Conservation (phyloP, 2,329 filamentous ascomycete species). For the Botryotinia calthae region DNA sequence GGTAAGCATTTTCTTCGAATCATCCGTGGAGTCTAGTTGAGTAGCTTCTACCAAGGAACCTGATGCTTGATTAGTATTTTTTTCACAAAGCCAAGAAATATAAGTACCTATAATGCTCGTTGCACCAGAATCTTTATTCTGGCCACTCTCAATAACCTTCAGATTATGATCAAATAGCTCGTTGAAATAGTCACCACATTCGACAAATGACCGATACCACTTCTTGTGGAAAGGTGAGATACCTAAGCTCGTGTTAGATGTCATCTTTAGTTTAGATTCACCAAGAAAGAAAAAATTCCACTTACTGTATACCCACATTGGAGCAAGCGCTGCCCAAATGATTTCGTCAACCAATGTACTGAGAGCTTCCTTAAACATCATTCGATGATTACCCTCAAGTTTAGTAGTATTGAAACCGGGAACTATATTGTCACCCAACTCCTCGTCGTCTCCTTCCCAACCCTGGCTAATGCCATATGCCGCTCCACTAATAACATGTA, state of each 20-base stretch:
- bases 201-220: neutral
- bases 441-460: slow-evolving; percentile 55
- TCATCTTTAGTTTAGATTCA: neutral
- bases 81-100: slow-evolving; percentile 51
- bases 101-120: slow-evolving; percentile 23
- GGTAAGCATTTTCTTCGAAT: slow-evolving; percentile 40
- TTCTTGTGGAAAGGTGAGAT: neutral
- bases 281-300: neutral
- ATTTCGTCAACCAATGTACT: neutral
- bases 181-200: neutral
- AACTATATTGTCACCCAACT: slow-evolving; percentile 40
- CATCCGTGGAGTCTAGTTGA: slow-evolving; percentile 47
- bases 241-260: neutral
- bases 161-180: neutral
- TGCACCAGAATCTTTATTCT: slow-evolving; percentile 45
- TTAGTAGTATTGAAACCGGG: slow-evolving; percentile 27
- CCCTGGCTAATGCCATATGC: slow-evolving; percentile 64
- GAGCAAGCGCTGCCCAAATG: neutral
- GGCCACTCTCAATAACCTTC: slow-evolving; percentile 24
- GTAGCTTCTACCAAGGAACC: slow-evolving; percentile 43
- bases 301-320: slow-evolving; percentile 5
- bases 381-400: slow-evolving; percentile 34
- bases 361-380: neutral
- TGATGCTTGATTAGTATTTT: slow-evolving; percentile 36
- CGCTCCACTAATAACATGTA: slow-evolving; percentile 63